Evolutionary conservation across 2,329 filamentous ascomycete species (phyloP), one percentile per base, ranked within the genome.

Genomic region (Fusarium sp.): DNA sequence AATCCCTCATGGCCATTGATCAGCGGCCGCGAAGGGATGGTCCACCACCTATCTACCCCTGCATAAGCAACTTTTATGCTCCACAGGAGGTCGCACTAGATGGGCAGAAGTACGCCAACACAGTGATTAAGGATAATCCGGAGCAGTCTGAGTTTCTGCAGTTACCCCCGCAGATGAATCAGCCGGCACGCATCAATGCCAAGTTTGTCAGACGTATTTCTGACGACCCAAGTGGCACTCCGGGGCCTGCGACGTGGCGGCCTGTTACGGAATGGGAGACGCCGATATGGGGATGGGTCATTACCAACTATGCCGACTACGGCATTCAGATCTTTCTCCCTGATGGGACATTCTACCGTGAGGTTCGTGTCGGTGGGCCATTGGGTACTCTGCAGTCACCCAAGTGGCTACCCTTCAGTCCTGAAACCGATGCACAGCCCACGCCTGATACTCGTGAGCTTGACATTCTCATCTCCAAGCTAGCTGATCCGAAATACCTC

Each of bases 101-200:
- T n/a, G 19, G 24, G 1, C 9, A 50, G 34, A 15, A 30, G 9
- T 39, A 40, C 14, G 38, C 28, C 38, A 52, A 52, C 7, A 36
- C 49, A 3, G 39, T 52, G 9, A 30, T 38, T 7, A 12, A 49
- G 34, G n/a, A 24, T 8, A 19, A 49, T 9, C 9, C 24, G 11
- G 34, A 4, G 17, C 23, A 47, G 10, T 51, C 38, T 26, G 48
- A 51, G 26, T 51, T 42, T 3, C 23, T 51, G 7, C 48, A 51
- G 68, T n/a, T 83, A 1, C 72, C 78, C 0, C 81, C 80, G 0
- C 56, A 67, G n/a, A 79, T 83, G 56, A 82, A 82, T 61, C 80
- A 82, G 53, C 52, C 49, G 0, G 62, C 77, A 0, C 75, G 80
- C 0, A 65, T 82, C 17, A 81, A 82, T 50, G 72, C 76, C 7